Evolutionary conservation across 139 green algal species (phyloP).

Genomic region (Asterochloris erici): DNA sequence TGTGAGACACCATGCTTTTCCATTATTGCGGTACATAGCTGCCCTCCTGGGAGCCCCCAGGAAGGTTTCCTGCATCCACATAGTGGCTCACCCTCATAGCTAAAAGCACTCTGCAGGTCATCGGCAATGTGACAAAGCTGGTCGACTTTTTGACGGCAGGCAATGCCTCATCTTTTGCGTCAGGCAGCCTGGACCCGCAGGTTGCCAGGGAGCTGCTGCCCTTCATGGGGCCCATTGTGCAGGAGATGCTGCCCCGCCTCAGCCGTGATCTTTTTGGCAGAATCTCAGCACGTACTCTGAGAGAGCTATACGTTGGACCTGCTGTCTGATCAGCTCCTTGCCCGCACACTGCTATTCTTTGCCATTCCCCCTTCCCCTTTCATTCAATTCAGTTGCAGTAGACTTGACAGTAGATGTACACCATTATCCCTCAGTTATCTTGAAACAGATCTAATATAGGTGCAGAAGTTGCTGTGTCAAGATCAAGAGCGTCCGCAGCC

Average conservation of each 20-base stretch:
- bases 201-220: conserved; percentile 65
- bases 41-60: too few species aligned
- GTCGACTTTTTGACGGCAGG: conserved; percentile 53
- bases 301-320: conserved; percentile 56
- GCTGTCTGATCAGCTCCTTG: background rate
- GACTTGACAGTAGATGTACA: too few species aligned
- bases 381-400: too few species aligned
- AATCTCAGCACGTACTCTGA: conserved; percentile 67
- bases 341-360: too few species aligned
- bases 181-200: conserved; percentile 17
- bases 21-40: too few species aligned
- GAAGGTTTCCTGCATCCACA: too few species aligned
- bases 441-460: too few species aligned
- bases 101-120: background rate
- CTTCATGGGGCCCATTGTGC: conserved; percentile 74
- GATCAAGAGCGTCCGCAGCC: conserved; percentile 34
- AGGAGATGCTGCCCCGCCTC: conserved; percentile 80
- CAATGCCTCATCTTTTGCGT: conserved; percentile 14
- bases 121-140: conserved; percentile 53
- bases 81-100: too few species aligned
- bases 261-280: conserved; percentile 48
- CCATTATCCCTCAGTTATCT: too few species aligned
- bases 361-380: too few species aligned
- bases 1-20: too few species aligned
- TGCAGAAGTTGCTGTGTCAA: background rate